Conservation (phyloP, 495 filamentous ascomycete genomes). For the Neurospora sp. region DNA sequence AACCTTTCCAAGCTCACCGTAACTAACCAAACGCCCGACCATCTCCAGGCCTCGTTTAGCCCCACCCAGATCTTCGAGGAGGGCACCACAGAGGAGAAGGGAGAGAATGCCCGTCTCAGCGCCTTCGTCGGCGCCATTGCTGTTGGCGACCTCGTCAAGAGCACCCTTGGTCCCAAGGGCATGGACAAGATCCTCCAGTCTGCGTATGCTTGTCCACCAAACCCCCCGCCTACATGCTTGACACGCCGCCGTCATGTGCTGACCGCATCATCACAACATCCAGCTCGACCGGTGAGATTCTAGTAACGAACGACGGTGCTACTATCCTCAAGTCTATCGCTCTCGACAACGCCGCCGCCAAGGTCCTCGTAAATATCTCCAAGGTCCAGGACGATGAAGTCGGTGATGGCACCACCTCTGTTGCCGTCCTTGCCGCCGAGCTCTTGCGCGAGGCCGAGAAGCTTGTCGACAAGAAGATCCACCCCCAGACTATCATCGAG, state of each 20-base stretch:
- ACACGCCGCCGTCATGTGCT: slow-evolving; percentile 4
- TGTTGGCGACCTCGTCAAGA: slow-evolving; percentile 94
- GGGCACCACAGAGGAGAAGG: slow-evolving; percentile 95
- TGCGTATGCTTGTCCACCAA: slow-evolving; percentile 49
- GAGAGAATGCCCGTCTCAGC: slow-evolving; percentile 95
- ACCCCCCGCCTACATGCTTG: neutral
- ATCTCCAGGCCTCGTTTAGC: slow-evolving; percentile 49
- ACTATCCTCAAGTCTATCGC: slow-evolving; percentile 98
- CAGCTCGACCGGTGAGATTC: slow-evolving; percentile 90
- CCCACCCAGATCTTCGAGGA: slow-evolving; percentile 98
- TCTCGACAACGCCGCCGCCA: slow-evolving; percentile 96
- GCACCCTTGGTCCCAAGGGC: slow-evolving; percentile 91
- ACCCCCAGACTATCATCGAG: slow-evolving; percentile 98
- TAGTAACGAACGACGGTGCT: slow-evolving; percentile 97
- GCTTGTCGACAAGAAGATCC: slow-evolving; percentile 93
- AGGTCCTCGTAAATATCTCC: slow-evolving; percentile 96
- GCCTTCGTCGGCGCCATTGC: slow-evolving; percentile 97
- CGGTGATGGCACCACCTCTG: slow-evolving; percentile 79
- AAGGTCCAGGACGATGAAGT: slow-evolving; percentile 99
- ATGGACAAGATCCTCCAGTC: slow-evolving; percentile 99
- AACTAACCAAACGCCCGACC: neutral
- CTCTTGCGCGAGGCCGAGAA: slow-evolving; percentile 93
- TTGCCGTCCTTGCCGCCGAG: slow-evolving; percentile 90
- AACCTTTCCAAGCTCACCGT: neutral
- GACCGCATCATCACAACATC: slow-evolving; percentile 13